Percentiles rank a stretch among this genome's conserved stretches.
Evolutionary conservation across 2,329 filamentous ascomycete genomes (phyloP).

Genomic region (Herpomyces periplanetae): DNA sequence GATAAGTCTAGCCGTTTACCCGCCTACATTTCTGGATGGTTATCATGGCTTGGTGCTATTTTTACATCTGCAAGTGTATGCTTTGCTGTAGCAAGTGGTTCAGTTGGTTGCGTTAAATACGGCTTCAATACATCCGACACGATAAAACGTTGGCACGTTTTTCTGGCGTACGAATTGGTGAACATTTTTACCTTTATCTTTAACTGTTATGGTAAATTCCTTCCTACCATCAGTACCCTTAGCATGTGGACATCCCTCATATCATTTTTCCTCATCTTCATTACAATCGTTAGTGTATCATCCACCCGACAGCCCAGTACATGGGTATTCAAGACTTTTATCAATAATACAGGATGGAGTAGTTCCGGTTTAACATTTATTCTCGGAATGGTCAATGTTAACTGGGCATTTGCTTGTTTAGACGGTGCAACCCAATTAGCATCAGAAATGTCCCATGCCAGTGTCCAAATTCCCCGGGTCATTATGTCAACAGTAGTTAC

Average conservation of each 20-base stretch:
- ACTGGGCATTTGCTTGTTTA: slow-evolving; percentile 13
- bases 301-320: slow-evolving; percentile 10
- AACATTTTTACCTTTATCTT: slow-evolving; percentile 12
- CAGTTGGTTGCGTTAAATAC: no score
- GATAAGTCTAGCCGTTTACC: no score
- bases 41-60: no score
- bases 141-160: no score
- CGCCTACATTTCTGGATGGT: no score
- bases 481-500: slow-evolving; percentile 12
- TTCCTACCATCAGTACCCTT: slow-evolving; percentile 9
- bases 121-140: no score
- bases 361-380: slow-evolving; percentile 12
- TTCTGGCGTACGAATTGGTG: slow-evolving; percentile 11
- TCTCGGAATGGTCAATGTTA: slow-evolving; percentile 13
- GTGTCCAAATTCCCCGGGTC: slow-evolving; percentile 12
- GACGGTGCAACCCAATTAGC: slow-evolving; percentile 13
- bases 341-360: slow-evolving; percentile 13
- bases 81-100: no score
- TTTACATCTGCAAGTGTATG: no score
- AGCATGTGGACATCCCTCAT: slow-evolving; percentile 11
- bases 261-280: slow-evolving; percentile 12
- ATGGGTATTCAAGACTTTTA: slow-evolving; percentile 14
- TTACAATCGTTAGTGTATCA: slow-evolving; percentile 11
- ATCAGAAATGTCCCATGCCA: slow-evolving; percentile 12
- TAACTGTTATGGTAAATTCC: slow-evolving; percentile 10